Conservation (phyloP, 306 rosid species). For the Prunus salicina region DNA sequence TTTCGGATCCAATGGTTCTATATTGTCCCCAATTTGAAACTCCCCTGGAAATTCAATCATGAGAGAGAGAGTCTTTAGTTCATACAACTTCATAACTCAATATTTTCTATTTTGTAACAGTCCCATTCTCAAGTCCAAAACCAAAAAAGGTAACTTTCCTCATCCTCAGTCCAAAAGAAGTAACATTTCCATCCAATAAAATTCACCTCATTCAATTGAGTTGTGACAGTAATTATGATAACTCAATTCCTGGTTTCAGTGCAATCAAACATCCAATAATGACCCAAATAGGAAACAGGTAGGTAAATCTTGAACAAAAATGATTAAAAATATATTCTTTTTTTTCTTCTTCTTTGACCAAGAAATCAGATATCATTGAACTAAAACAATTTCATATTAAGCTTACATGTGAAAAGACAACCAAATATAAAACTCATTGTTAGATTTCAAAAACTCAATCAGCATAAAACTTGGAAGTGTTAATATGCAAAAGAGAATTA, state of each 20-base stretch:
- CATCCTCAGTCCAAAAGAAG: neutral
- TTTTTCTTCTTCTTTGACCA: neutral
- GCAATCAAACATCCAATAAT: neutral
- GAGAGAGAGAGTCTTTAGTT: neutral
- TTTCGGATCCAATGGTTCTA: slow-evolving; percentile 59
- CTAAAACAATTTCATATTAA: neutral
- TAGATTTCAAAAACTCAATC: neutral
- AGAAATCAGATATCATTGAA: neutral
- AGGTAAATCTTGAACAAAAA: neutral
- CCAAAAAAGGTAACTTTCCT: neutral
- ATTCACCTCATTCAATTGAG: slow-evolving; percentile 5
- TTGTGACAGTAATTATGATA: neutral
- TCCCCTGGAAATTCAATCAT: slow-evolving; percentile 51
- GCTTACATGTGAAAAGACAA: neutral
- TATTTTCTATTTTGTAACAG: neutral
- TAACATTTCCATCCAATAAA: neutral
- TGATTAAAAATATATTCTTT: no score
- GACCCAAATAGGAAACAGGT: neutral
- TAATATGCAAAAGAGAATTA: neutral
- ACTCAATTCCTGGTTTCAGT: neutral
- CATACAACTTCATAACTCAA: neutral
- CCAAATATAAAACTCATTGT: neutral
- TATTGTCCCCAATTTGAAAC: slow-evolving; percentile 72
- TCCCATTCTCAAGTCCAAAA: neutral
- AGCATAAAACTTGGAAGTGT: neutral